phyloP scores from a whole-genome alignment of 1,284 basidiomycete genomes.

The Chalciporus piperatoides region DNA sequence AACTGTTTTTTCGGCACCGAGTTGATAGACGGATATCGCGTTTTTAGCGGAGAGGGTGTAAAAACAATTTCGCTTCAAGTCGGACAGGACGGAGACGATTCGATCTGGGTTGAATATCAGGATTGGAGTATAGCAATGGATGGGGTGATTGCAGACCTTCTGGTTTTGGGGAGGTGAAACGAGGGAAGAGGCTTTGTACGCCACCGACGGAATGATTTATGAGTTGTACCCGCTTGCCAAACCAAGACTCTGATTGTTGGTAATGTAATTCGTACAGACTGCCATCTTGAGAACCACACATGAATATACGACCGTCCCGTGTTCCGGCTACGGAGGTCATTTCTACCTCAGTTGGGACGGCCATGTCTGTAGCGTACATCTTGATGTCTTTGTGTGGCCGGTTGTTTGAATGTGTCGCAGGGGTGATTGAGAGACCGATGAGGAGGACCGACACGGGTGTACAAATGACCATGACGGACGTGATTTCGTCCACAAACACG shows the following conservation, averaged over 20 bases:
- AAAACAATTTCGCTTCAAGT: conserved; percentile 62
- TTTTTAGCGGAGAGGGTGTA: conserved; percentile 73
- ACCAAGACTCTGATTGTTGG: conserved; percentile 90
- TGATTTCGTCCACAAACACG: conserved; percentile 93
- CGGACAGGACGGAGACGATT: conserved; percentile 63
- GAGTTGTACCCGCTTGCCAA: conserved; percentile 79
- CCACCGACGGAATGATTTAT: conserved; percentile 78
- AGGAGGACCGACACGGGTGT: conserved; percentile 82
- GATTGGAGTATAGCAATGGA: conserved; percentile 1
- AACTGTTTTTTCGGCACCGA: conserved; percentile 57
- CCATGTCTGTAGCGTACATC: conserved; percentile 89
- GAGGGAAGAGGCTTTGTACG: conserved; percentile 70
- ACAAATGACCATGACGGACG: conserved; percentile 86
- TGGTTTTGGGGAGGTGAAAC: conserved; percentile 52
- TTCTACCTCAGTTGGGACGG: conserved; percentile 72
- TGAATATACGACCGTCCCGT: conserved; percentile 84
- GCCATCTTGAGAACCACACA: conserved; percentile 83
- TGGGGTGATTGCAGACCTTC: conserved; percentile 48
- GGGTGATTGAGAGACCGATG: conserved; percentile 73
- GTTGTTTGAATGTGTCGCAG: conserved; percentile 44
- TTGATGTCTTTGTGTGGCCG: conserved; percentile 68
- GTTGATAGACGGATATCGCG: conserved; percentile 65
- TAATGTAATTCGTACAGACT: conserved; percentile 93
- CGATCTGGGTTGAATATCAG: conserved; percentile 48
- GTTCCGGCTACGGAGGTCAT: conserved; percentile 85